Conservation (phyloP, 352 stramenopile species). For the Globisporangium alternatum region DNA sequence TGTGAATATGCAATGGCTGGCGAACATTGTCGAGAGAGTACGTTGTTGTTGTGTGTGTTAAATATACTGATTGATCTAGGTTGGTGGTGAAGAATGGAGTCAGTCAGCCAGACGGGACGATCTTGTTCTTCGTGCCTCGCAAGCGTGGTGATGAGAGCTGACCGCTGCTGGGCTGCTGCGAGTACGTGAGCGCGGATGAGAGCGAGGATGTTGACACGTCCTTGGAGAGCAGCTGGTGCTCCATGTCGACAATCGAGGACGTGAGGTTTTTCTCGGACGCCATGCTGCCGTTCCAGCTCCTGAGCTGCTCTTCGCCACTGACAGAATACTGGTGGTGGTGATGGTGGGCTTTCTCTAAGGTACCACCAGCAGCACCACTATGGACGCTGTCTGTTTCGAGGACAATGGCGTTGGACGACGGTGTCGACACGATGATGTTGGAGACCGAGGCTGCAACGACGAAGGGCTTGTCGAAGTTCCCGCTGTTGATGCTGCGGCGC, state of each 20-base stretch:
- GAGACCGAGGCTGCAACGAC: constrained; percentile 17
- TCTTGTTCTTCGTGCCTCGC: constrained; percentile 28
- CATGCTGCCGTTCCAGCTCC: constrained; percentile 16
- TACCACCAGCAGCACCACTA: neutral
- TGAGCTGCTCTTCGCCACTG: constrained; percentile 10
- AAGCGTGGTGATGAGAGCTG: constrained; percentile 21
- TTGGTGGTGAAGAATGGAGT: constrained; percentile 12
- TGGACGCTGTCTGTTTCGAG: neutral
- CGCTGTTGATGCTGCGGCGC: constrained; percentile 7
- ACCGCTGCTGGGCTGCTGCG: constrained; percentile 7
- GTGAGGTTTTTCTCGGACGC: constrained; percentile 15
- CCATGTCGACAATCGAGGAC: constrained; percentile 13
- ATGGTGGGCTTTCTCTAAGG: neutral
- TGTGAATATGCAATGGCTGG: neutral
- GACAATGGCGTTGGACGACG: constrained; percentile 8
- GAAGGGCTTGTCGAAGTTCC: constrained; percentile 18
- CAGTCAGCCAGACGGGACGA: constrained; percentile 37
- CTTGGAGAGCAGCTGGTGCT: constrained; percentile 19
- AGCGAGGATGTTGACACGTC: constrained; percentile 21
- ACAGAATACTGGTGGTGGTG: neutral
- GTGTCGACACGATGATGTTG: constrained; percentile 21
- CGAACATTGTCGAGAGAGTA: neutral
- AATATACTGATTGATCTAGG: constrained; percentile 11
- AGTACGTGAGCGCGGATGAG: constrained; percentile 13
- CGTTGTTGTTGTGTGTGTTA: constrained; percentile 1